Evolutionary conservation across 345 rosid genomes (phyloP).

Genomic region (Syzygium grande): DNA sequence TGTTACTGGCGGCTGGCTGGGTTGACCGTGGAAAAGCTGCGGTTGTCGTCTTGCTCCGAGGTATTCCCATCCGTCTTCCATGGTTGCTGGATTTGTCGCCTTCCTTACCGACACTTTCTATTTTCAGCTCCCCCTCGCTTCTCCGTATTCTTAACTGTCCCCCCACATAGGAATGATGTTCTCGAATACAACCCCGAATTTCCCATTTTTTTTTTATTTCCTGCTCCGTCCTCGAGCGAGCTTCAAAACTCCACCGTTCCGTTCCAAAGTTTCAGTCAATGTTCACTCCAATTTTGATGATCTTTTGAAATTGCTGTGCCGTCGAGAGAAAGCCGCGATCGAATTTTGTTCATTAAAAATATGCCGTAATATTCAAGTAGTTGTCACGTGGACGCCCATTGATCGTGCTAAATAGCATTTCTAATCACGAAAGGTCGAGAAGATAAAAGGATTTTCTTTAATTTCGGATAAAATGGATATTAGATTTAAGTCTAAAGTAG

Average conservation of each 20-base stretch:
- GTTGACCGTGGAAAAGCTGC: background rate
- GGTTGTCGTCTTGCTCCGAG: background rate
- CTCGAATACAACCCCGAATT: background rate
- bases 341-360: background rate
- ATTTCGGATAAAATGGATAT: background rate
- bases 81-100: background rate
- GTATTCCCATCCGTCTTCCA: background rate
- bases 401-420: background rate
- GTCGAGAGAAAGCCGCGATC: too few relatives aligned
- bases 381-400: background rate
- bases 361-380: background rate
- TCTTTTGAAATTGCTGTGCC: background rate
- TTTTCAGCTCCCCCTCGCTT: background rate
- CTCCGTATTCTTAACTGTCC: background rate
- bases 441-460: background rate
- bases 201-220: background rate
- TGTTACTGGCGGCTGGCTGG: conserved; percentile 48
- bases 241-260: background rate
- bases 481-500: background rate
- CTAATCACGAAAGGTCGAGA: background rate
- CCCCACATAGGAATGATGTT: background rate
- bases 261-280: background rate
- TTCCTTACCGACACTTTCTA: background rate
- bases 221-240: background rate
- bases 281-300: background rate